Evolutionary conservation across 2,329 filamentous ascomycete species (phyloP), one percentile per base, ranked within the genome.

Genomic region (Trematosphaeria pertusa): DNA sequence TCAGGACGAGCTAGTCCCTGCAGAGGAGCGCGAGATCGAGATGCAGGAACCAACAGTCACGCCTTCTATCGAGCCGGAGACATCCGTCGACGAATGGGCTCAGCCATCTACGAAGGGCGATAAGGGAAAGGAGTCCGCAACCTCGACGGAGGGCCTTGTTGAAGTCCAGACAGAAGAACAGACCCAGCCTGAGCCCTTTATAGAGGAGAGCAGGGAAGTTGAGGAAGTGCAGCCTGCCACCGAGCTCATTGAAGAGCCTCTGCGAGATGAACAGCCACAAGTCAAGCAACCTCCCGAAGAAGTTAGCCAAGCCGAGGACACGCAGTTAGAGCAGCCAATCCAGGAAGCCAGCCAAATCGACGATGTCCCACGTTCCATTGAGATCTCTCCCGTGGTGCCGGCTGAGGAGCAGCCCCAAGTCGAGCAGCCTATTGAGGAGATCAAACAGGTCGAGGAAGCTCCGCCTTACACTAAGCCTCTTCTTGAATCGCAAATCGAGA

Each of bases 61-160:
- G 24, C 24, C 24, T 8, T 28, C 12, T 12, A 12, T 8, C 8
- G 24, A 28, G 12, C 24, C 8, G 8, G 24, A 7, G 7, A 12
- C 7, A 12, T 12, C 24, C 22, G 20, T 20, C 26, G 52, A 61
- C 22, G 38, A 34, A 15, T 56, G 52, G 47, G 50, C 39, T 5
- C 20, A 37, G 10, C 46, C 40, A 28, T 48, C 34, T 35, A 59
- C 53, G 42, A 62, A 61, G 42, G 52, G 56, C 39, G 62, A 67
- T 51, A 65, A 65, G 50, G 50, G 53, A 34, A 62, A 64, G 24
- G 12, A 28, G 24, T 28, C 24, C 12, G 24, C 24, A 28, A 7
- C 12, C 24, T 7, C 24, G 12, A 28, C 24, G 24, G 24, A 28
- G 24, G 8, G 8, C 7, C 7, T 7, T 12, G 24, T 28, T 28